phyloP scores from a whole-genome alignment of 2,329 filamentous ascomycete genomes.

The Colletotrichum plurivorum region DNA sequence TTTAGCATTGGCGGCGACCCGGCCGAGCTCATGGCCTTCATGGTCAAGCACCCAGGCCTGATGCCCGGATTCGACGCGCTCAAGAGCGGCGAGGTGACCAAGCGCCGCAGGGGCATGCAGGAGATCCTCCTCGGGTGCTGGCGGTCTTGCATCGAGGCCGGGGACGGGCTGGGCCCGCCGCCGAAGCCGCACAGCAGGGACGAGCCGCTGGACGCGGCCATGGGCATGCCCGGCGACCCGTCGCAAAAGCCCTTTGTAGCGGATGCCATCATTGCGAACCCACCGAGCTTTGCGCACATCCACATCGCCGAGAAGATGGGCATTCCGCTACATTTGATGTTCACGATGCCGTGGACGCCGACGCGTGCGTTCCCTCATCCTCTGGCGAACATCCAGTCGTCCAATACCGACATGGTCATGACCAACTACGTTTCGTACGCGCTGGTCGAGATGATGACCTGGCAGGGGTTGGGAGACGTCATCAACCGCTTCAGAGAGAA shows the following conservation, averaged over 20 bases:
- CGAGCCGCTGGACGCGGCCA: slow-evolving; percentile 65
- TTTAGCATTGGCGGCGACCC: slow-evolving; percentile 84
- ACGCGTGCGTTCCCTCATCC: slow-evolving; percentile 90
- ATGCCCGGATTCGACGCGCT: slow-evolving; percentile 87
- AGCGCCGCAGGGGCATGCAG: slow-evolving; percentile 80
- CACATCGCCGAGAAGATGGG: slow-evolving; percentile 83
- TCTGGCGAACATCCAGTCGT: slow-evolving; percentile 83
- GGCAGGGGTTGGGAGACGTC: slow-evolving; percentile 91
- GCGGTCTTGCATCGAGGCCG: slow-evolving; percentile 86
- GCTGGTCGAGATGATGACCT: slow-evolving; percentile 91
- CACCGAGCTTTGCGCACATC: slow-evolving; percentile 82
- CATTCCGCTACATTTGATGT: slow-evolving; percentile 87
- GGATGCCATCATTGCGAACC: slow-evolving; percentile 85
- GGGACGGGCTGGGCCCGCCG: slow-evolving; percentile 72
- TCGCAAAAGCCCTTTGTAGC: slow-evolving; percentile 79
- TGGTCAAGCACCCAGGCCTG: slow-evolving; percentile 90
- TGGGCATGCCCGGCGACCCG: slow-evolving; percentile 56
- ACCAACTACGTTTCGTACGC: slow-evolving; percentile 89
- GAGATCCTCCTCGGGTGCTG: slow-evolving; percentile 89
- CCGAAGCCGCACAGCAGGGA: slow-evolving; percentile 62
- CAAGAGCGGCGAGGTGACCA: slow-evolving; percentile 82
- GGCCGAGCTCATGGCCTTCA: slow-evolving; percentile 85
- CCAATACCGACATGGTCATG: slow-evolving; percentile 81
- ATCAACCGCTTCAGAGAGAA: slow-evolving; percentile 89
- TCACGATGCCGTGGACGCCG: slow-evolving; percentile 94